These are phyloP conservation scores for Colletotrichum sojae DNA, from an alignment of 2,329 filamentous ascomycete genomes.

Conservation along the genomic window DNA sequence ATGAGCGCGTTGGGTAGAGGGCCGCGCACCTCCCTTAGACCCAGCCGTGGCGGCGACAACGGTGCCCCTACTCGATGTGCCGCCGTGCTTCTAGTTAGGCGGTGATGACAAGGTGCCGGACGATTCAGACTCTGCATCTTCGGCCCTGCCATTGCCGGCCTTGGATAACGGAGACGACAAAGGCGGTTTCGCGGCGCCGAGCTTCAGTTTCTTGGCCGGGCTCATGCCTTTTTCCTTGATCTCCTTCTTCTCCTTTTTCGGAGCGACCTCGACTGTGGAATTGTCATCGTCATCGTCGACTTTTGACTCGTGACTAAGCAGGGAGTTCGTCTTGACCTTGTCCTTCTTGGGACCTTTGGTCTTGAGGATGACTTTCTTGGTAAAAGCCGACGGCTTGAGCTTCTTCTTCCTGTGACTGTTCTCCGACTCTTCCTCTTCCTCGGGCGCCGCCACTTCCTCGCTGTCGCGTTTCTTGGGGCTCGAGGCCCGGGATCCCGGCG, in stretches of 20 bases:
- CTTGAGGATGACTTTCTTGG: slow-evolving; percentile 71
- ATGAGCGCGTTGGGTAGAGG: not conserved
- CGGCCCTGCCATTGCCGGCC: slow-evolving; percentile 57
- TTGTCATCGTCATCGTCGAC: slow-evolving; percentile 47
- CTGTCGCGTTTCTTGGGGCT: slow-evolving; percentile 72
- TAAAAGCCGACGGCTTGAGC: slow-evolving; percentile 61
- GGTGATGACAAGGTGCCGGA: slow-evolving; percentile 71
- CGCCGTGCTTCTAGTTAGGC: slow-evolving; percentile 47
- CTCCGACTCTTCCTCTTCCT: slow-evolving; percentile 67
- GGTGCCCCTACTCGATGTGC: slow-evolving; percentile 3
- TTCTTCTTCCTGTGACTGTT: slow-evolving; percentile 71
- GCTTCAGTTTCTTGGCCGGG: slow-evolving; percentile 59
- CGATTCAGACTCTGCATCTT: slow-evolving; percentile 69
- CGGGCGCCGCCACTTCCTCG: slow-evolving; percentile 62
- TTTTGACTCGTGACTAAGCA: slow-evolving; percentile 65
- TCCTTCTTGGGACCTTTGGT: slow-evolving; percentile 69
- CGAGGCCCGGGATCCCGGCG: slow-evolving; percentile 65
- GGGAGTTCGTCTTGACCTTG: slow-evolving; percentile 66
- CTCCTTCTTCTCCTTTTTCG: slow-evolving; percentile 55
- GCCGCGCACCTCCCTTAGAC: not conserved
- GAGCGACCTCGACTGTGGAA: slow-evolving; percentile 49
- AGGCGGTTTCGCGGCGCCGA: slow-evolving; percentile 59
- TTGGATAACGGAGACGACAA: slow-evolving; percentile 65
- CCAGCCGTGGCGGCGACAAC: not conserved
- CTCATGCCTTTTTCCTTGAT: slow-evolving; percentile 51